These are phyloP conservation scores for Fusarium burgessii DNA, from an alignment of 2,329 filamentous ascomycete genomes.

Conservation along the genomic window DNA sequence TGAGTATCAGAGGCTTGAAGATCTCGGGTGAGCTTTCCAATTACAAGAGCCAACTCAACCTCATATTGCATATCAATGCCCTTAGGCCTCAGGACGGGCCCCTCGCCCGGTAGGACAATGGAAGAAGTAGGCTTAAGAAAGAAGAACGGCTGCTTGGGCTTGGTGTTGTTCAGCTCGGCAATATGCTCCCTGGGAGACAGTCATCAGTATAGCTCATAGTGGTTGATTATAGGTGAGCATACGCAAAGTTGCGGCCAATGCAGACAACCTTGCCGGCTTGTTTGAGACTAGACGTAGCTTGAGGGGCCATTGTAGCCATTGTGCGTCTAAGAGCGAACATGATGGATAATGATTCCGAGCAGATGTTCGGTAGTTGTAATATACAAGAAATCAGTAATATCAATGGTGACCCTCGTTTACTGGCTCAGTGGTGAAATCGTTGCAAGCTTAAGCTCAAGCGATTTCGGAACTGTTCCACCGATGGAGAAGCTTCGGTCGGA, in stretches of 20 bases:
- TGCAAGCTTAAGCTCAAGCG: slow-evolving; percentile 13
- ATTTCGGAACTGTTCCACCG: slow-evolving; percentile 40
- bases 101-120: slow-evolving; percentile 81
- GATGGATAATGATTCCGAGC: slow-evolving; percentile 7
- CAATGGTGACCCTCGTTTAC: not conserved
- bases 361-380: not conserved
- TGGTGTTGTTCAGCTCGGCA: slow-evolving; percentile 86
- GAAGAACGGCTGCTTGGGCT: slow-evolving; percentile 97
- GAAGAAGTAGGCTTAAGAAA: slow-evolving; percentile 95
- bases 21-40: slow-evolving; percentile 84
- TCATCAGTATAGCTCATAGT: slow-evolving; percentile 21
- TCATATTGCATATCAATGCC: slow-evolving; percentile 94
- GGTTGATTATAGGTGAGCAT: slow-evolving; percentile 49
- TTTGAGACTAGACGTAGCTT: slow-evolving; percentile 59
- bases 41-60: slow-evolving; percentile 90
- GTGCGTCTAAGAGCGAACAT: slow-evolving; percentile 55
- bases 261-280: slow-evolving; percentile 84
- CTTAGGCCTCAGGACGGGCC: slow-evolving; percentile 83
- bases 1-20: slow-evolving; percentile 78
- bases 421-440: slow-evolving; percentile 8
- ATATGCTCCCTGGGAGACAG: slow-evolving; percentile 80
- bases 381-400: not conserved
- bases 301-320: slow-evolving; percentile 55
- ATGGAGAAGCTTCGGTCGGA: slow-evolving; percentile 47
- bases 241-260: slow-evolving; percentile 97